Base-by-base conservation (phyloP, 1,284 basidiomycete species). In the Leccinum fuscescens region DNA sequence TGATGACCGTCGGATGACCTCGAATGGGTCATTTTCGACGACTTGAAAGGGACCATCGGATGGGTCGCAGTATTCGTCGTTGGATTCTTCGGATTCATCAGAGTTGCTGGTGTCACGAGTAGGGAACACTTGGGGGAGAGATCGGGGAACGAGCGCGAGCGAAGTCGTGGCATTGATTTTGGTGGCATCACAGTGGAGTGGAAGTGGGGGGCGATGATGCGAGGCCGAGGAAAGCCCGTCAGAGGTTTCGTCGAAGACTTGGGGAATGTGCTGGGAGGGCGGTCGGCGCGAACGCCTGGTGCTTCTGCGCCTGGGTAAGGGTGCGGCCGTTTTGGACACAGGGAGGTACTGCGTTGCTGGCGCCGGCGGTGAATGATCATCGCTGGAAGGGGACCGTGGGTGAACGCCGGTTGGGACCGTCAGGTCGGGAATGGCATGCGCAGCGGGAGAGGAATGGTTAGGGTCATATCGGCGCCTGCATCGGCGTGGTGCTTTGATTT, bases 371-470 rank as follows among this genome's bases (percentile, higher is more conserved):
- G 17, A 20, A 20, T 46, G 11, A 46, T 12, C 44, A 20, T 20
- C 11, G 6, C 44, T 46, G 11, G 11, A 46, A 20, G 11, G 17
- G 6, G 44, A 46, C 44, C 44, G 11, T 12, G 17, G 1, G 11
- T 0, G 17, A 44, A 20, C 3, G 6, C 15, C 17, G 17, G 42
- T 44, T 44, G 42, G 42, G 7, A 20, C 42, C 42, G 9, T 44
- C 42, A 44, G 42, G 5, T 44, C n/a, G 42, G 17, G 9, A 53
- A 86, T 84, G 24, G 83, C 15, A 39, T 42, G 39, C 4, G n/a
- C 39, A 42, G 39, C 14, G n/a, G n/a, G n/a, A 42, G 7, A 17
- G 39, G 0, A 17, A 17, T 17, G 39, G 1, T 11, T 11, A 9
- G 9, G 8, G n/a, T 42, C n/a, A n/a, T n/a, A 39, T n/a, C 3